These are phyloP conservation scores for Scortechinia acanthostroma DNA, from an alignment of 2,329 filamentous ascomycete species.

Conservation along the genomic window DNA sequence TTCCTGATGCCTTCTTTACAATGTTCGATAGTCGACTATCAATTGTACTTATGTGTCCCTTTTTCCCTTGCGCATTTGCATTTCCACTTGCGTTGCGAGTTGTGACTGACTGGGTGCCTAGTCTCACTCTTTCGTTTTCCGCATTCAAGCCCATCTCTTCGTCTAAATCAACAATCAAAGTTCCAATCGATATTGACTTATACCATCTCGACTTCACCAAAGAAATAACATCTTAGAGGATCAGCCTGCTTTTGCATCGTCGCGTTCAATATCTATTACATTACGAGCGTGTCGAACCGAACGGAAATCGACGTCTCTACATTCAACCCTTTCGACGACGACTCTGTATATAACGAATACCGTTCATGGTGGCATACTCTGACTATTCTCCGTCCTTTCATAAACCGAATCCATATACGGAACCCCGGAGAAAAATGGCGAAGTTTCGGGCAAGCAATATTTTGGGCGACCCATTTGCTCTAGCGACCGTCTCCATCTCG, in stretches of 20 bases:
- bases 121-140: no score
- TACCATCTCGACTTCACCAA: not conserved
- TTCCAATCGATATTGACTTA: not conserved
- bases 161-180: not conserved
- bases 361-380: conserved; percentile 24
- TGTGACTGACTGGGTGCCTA: no score
- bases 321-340: no score
- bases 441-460: conserved; percentile 74
- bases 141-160: no score
- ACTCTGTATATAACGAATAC: no score
- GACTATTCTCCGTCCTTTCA: conserved; percentile 65
- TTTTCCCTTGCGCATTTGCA: not conserved
- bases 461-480: conserved; percentile 88
- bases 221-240: no score
- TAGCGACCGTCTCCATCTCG: conserved; percentile 75
- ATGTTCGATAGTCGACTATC: not conserved
- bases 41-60: not conserved
- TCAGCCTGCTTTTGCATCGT: not conserved
- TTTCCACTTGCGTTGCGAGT: not conserved
- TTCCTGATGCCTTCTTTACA: not conserved
- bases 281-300: not conserved
- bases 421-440: conserved; percentile 40
- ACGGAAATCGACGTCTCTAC: not conserved
- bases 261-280: no score
- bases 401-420: conserved; percentile 75